A percentile compares a stretch with the other conserved stretches of the same genome.
phyloP scores from a whole-genome alignment of 176 grass and related monocot genomes.

The Aechmea fasciata region DNA sequence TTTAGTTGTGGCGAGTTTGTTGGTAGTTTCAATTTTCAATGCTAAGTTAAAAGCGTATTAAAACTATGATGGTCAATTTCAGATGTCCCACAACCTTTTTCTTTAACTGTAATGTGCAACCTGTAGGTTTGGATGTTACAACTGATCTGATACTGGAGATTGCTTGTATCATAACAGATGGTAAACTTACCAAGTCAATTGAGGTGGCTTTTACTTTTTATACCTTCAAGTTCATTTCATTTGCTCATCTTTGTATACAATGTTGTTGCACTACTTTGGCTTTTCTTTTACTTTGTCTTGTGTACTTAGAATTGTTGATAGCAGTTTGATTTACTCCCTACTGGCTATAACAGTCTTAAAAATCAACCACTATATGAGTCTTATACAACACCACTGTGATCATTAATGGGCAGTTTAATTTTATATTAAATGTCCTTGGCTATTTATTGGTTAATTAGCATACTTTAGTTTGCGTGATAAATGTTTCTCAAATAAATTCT shows the following conservation, averaged over 20 bases:
- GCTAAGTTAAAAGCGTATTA: background rate
- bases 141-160: constrained; percentile 88
- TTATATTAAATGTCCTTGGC: no score
- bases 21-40: background rate
- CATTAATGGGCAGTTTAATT: no score
- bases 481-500: no score
- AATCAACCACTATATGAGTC: background rate
- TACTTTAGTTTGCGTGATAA: no score
- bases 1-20: background rate
- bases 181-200: constrained; percentile 73
- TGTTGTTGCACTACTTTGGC: background rate
- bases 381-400: no score
- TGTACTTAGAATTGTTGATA: background rate
- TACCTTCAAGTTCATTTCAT: background rate
- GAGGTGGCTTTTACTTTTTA: constrained; percentile 29
- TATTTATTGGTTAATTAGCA: no score
- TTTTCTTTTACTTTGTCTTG: background rate
- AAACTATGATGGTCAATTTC: constrained; percentile 3
- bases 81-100: constrained; percentile 2
- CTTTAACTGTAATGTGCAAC: constrained; percentile 2
- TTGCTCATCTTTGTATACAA: background rate
- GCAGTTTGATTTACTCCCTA: no score
- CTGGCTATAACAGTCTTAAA: no score
- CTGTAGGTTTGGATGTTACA: constrained; percentile 67
- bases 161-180: constrained; percentile 80